Evolutionary conservation across 176 grass and related monocot species (phyloP), one percentile per base, ranked within the genome.

Genomic region (Aegilops tauschii): DNA sequence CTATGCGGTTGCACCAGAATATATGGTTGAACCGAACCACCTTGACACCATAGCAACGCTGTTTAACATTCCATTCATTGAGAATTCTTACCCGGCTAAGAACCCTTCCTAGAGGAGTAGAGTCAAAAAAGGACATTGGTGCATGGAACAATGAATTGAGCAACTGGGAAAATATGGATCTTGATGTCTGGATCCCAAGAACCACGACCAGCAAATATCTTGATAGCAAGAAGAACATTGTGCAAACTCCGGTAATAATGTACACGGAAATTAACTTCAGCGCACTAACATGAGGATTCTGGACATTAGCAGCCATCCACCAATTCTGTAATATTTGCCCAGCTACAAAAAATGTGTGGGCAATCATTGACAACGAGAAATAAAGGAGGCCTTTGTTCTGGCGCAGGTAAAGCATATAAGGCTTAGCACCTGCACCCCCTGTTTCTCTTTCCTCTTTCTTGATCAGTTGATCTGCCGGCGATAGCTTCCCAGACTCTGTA

Each of bases 251-350:
- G 35, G 95, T 92, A 70, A 84, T 77, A 21, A 96, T 81, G 79
- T 98, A 98, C 45, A 98, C 93, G 14, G 54, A 79, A 73, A 95
- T 94, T 86, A 98, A 82, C 47, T 88, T 91, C 20, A 96, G 83
- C 13, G 56, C 77, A 67, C 90, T 92, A 70, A 98, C 84, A 88
- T 79, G 56, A 77, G 92, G 76, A 83, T 93, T 93, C 49, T 98
- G 47, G 66, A 98, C 84, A 84, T 92, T 94, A 65, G 97, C 92
- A 83, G 97, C 97, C 92, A 98, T 93, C 97, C 97, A 98, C 64
- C 90, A 88, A 67, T 96, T 98, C 80, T 96, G 96, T 32, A 88
- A 93, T 90, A 98, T 90, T 91, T 96, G 97, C 6, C 88, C 97
- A 62, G 64, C 8, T 80, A 90, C 2, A 75, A 98, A 96, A 76